Conservation (phyloP, 192 early-diverging fungal species). For the Bifiguratus adelaidae region DNA sequence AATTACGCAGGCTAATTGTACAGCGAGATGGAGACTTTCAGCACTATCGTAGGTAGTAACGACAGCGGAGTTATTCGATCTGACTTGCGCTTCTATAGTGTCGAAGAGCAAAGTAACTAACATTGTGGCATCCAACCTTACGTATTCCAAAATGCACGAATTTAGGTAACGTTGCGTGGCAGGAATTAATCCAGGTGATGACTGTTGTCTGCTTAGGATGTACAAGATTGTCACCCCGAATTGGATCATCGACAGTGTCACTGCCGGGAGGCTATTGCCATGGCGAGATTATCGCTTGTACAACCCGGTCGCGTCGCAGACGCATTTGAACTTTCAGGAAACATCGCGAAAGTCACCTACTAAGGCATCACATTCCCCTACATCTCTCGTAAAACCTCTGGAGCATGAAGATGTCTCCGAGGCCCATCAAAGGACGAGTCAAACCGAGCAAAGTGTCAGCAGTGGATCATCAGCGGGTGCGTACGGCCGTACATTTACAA, state of each 20-base stretch:
- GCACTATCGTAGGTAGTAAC: slow-evolving; percentile 17
- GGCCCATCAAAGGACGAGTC: not conserved
- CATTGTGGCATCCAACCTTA: slow-evolving; percentile 55
- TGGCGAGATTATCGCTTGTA: slow-evolving; percentile 51
- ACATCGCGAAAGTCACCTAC: too few species aligned
- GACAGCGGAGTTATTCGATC: not conserved
- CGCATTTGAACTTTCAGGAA: slow-evolving; percentile 1
- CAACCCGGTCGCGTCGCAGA: slow-evolving; percentile 4
- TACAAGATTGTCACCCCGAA: slow-evolving; percentile 59
- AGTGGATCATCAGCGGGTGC: not conserved
- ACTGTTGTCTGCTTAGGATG: too few species aligned
- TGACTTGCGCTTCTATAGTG: slow-evolving; percentile 17
- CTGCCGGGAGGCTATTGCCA: slow-evolving; percentile 40
- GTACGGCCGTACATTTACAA: too few species aligned
- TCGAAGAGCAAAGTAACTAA: slow-evolving; percentile 51
- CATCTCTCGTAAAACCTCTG: too few species aligned
- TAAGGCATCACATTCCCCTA: too few species aligned
- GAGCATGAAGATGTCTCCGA: too few species aligned
- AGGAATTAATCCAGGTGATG: too few species aligned
- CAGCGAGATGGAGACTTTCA: slow-evolving; percentile 40
- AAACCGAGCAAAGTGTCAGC: slow-evolving; percentile 1
- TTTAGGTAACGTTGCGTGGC: slow-evolving; percentile 30
- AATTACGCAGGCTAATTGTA: slow-evolving; percentile 35
- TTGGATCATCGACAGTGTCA: slow-evolving; percentile 71
- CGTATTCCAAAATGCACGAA: slow-evolving; percentile 53